Base-by-base conservation (phyloP, 2,329 filamentous ascomycete species). In the Podosphaera xanthii region DNA sequence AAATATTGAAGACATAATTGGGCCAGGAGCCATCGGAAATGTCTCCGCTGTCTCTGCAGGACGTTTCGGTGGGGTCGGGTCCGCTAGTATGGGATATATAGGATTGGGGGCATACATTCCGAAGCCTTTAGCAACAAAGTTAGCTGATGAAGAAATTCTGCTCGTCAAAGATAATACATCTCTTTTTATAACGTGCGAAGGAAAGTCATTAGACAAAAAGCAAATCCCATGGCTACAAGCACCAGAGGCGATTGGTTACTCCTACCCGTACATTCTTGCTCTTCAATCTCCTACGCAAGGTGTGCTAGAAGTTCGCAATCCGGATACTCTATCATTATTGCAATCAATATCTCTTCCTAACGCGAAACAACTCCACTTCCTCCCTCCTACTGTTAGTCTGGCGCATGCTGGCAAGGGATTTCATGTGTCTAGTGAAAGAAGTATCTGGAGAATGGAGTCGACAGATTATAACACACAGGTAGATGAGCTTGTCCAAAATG, bases 91-190 rank as follows among this genome's bases (percentile, higher is more conserved):
- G 88, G 89, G 90, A 52, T 97, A 97, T 68, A 94, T 97, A 79
- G 91, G 91, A 0, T 83, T 97, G 69, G 89, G 87, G 57, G 86
- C 87, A 49, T 92, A 89, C 74, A 87, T 91, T 59, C 91, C 92
- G 1, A 94, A 87, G 67, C 94, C 92, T 5, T 76, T 98, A 65
- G 87, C 87, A 4, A 84, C 90, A 4, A 84, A 84, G 64, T 76
- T 98, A 10, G 80, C 81, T 2, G 86, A 94, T 63, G 86, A 87
- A 3, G 81, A 96, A 71, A 80, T 97, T 69, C 73, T 98, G 60
- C 76, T 98, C n/a, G 88, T 91, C n/a, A 95, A 94, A 70, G 92
- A 98, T 65, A 88, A 96, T 66, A 94, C 96, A 69, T 94, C 90
- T 0, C 74, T 96, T 58, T 98, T 98, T 69, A 86, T 95, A 64